Evolutionary conservation across 1,284 basidiomycete genomes (phyloP).

Genomic region (Mycena citricolor): DNA sequence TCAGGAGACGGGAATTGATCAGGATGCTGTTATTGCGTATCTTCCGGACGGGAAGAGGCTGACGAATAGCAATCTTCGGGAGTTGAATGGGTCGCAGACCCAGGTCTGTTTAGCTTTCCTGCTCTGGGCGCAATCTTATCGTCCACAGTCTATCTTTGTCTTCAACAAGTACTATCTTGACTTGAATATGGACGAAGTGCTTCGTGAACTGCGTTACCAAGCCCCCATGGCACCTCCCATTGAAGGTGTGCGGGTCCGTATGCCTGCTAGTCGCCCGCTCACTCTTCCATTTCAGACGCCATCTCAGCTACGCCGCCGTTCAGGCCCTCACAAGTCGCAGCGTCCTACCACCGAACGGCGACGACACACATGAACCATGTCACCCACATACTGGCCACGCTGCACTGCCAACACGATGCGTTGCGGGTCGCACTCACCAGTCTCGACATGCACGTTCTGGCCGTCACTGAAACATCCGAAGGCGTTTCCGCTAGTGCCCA

Average conservation of each 20-base stretch:
- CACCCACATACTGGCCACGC: constrained; percentile 45
- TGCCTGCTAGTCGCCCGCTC: constrained; percentile 6
- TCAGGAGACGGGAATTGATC: constrained; percentile 64
- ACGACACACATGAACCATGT: constrained; percentile 62
- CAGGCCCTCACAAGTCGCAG: constrained; percentile 61
- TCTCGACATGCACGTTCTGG: constrained; percentile 69
- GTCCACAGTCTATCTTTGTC: constrained; percentile 64
- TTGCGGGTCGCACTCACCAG: constrained; percentile 65
- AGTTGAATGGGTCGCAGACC: constrained; percentile 68
- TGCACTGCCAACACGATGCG: constrained; percentile 65
- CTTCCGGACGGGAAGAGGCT: constrained; percentile 73
- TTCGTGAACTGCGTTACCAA: constrained; percentile 57
- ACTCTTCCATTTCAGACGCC: constrained; percentile 47
- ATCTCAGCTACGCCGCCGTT: constrained; percentile 70
- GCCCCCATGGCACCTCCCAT: constrained; percentile 62
- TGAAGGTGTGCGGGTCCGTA: constrained; percentile 47
- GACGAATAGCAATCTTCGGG: constrained; percentile 65
- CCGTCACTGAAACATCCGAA: constrained; percentile 69
- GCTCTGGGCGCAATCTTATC: too few species aligned
- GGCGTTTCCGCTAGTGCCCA: constrained; percentile 53
- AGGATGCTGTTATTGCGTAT: constrained; percentile 70
- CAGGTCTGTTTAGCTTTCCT: too few species aligned
- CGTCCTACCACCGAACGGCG: constrained; percentile 61
- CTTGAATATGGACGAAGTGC: constrained; percentile 59
- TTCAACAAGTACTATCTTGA: constrained; percentile 79